Evolutionary conservation across 257 asterid species (phyloP).

Genomic region (Mitragyna speciosa): DNA sequence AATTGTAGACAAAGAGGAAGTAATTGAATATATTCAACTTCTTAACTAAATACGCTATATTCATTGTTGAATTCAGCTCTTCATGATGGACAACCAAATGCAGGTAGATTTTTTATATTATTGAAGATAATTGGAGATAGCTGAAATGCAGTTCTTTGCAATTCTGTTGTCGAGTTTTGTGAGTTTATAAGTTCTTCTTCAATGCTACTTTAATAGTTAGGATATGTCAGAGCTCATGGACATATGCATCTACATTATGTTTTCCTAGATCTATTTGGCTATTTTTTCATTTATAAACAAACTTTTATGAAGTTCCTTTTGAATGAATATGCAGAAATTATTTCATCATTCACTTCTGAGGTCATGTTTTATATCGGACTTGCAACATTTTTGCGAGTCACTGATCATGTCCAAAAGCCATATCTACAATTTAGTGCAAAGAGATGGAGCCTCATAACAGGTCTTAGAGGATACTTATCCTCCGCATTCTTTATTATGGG

Average conservation of each 20-base stretch:
- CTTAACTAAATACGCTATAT: neutral
- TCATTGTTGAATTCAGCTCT: neutral
- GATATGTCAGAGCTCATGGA: neutral
- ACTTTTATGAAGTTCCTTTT: slow-evolving; percentile 6
- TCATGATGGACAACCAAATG: neutral
- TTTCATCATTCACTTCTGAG: slow-evolving; percentile 57
- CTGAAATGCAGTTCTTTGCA: neutral
- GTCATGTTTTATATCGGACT: slow-evolving; percentile 70
- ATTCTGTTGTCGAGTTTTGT: neutral
- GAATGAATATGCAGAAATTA: slow-evolving; percentile 60
- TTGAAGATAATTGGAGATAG: neutral
- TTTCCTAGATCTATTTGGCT: neutral
- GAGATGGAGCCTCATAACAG: slow-evolving; percentile 96
- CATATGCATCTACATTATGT: neutral
- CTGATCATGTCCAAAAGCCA: slow-evolving; percentile 76
- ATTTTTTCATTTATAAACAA: neutral
- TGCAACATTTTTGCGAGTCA: slow-evolving; percentile 55
- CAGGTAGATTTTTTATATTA: neutral
- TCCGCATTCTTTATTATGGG: slow-evolving; percentile 70
- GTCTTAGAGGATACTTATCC: slow-evolving; percentile 70
- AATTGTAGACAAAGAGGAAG: neutral
- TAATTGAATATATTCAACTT: neutral
- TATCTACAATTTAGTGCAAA: slow-evolving; percentile 80
- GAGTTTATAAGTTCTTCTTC: neutral
- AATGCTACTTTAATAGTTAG: neutral